Percentiles rank a stretch among this genome's conserved stretches.
Evolutionary conservation across 2,329 filamentous ascomycete species (phyloP).

Genomic region (Colletotrichum tofieldiae): DNA sequence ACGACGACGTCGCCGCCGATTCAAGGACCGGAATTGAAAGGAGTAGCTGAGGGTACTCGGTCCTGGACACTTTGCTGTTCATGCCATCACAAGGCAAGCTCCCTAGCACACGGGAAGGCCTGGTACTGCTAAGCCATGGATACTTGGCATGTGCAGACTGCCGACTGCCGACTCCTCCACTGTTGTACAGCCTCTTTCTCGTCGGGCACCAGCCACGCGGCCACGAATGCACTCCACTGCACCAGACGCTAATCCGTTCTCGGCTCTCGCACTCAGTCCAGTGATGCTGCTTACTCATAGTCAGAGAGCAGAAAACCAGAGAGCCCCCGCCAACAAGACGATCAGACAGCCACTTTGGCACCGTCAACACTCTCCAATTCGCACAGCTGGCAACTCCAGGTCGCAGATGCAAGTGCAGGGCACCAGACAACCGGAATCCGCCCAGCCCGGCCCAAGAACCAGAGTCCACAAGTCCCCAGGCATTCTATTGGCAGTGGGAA

Average conservation of each 20-base stretch:
- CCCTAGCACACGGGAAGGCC: neutral
- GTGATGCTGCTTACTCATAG: slow-evolving; percentile 14
- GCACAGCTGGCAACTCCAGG: neutral
- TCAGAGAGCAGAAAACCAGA: neutral
- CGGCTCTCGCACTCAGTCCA: slow-evolving; percentile 1
- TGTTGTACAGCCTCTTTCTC: neutral
- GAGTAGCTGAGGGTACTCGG: neutral
- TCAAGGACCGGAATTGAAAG: neutral
- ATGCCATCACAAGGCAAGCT: neutral
- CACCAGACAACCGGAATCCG: slow-evolving; percentile 32
- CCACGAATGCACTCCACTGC: slow-evolving; percentile 30
- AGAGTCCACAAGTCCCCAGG: slow-evolving; percentile 2
- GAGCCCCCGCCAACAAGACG: too few relatives aligned
- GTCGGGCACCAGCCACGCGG: slow-evolving; percentile 29
- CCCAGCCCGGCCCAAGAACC: slow-evolving; percentile 33
- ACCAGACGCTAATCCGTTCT: slow-evolving; percentile 10
- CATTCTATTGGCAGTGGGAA: slow-evolving; percentile 1
- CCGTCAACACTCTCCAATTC: slow-evolving; percentile 15
- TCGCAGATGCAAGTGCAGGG: slow-evolving; percentile 11
- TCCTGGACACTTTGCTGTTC: slow-evolving; percentile 6
- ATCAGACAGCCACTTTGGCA: slow-evolving; percentile 6
- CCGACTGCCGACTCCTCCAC: neutral
- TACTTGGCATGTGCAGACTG: slow-evolving; percentile 15
- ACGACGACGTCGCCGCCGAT: neutral
- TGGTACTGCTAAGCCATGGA: slow-evolving; percentile 10